Evolutionary conservation across 108 stramenopile species (phyloP).

Genomic region (Cyclotella cryptica): DNA sequence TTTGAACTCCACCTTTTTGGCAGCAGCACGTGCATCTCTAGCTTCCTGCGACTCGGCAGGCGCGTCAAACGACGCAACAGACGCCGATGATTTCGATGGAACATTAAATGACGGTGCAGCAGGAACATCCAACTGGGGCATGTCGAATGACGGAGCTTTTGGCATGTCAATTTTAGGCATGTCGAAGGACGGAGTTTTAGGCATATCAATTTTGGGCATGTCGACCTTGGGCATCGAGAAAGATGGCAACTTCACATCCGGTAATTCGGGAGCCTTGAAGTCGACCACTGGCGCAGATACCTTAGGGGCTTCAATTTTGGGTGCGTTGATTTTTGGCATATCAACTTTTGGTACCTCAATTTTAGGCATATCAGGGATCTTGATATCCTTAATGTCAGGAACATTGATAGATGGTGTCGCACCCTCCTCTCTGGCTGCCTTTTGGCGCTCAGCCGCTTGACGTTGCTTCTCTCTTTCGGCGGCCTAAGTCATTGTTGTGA

Average conservation of each 20-base stretch:
- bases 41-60: slow-evolving; percentile 73
- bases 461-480: slow-evolving; percentile 57
- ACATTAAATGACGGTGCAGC: slow-evolving; percentile 51
- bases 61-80: slow-evolving; percentile 32
- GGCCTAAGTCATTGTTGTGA: slow-evolving; percentile 22
- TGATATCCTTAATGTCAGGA: slow-evolving; percentile 38
- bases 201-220: slow-evolving; percentile 53
- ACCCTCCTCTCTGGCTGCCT: slow-evolving; percentile 42
- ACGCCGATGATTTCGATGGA: slow-evolving; percentile 43
- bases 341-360: slow-evolving; percentile 60
- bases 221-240: slow-evolving; percentile 57
- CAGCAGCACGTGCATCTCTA: slow-evolving; percentile 75
- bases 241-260: slow-evolving; percentile 30
- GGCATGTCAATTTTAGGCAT: slow-evolving; percentile 47
- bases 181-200: slow-evolving; percentile 52
- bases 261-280: slow-evolving; percentile 20
- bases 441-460: slow-evolving; percentile 47
- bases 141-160: slow-evolving; percentile 51
- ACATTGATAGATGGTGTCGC: slow-evolving; percentile 18
- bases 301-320: slow-evolving; percentile 54
- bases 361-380: slow-evolving; percentile 45
- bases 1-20: slow-evolving; percentile 57
- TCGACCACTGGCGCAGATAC: slow-evolving; percentile 32
- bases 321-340: slow-evolving; percentile 56
- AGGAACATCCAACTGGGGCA: slow-evolving; percentile 55